These are phyloP conservation scores for Sclerotinia trifoliorum DNA, from an alignment of 2,329 filamentous ascomycete genomes.

Conservation along the genomic window DNA sequence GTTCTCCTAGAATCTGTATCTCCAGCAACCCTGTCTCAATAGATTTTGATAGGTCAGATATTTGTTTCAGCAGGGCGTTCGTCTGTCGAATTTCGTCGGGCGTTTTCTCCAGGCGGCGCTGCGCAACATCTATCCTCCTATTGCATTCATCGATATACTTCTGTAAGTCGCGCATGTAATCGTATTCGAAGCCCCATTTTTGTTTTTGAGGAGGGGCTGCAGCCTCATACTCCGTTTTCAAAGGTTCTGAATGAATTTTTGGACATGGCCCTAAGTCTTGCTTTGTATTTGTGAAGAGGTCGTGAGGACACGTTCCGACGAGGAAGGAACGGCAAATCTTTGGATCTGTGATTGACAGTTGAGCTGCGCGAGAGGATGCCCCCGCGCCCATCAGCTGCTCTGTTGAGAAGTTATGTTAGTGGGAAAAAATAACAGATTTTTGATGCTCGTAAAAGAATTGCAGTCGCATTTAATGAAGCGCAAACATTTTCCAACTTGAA, in stretches of 20 bases:
- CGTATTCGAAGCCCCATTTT: slow-evolving; percentile 83
- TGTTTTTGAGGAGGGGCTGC: slow-evolving; percentile 66
- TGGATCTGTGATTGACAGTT: slow-evolving; percentile 83
- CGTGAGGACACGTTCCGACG: slow-evolving; percentile 91
- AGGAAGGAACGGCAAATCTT: slow-evolving; percentile 96
- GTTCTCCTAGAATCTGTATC: slow-evolving; percentile 79
- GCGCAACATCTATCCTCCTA: slow-evolving; percentile 83
- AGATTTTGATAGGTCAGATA: slow-evolving; percentile 74
- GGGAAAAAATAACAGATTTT: not conserved
- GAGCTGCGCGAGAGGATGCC: slow-evolving; percentile 69
- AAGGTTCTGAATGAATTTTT: slow-evolving; percentile 81
- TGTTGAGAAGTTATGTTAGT: slow-evolving; percentile 38
- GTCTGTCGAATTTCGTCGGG: slow-evolving; percentile 97
- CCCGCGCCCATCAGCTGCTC: slow-evolving; percentile 91
- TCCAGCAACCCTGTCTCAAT: slow-evolving; percentile 83
- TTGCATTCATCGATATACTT: slow-evolving; percentile 98
- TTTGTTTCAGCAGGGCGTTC: slow-evolving; percentile 81
- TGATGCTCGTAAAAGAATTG: not conserved
- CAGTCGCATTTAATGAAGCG: not conserved
- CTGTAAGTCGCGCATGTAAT: slow-evolving; percentile 93
- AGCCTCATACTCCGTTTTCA: slow-evolving; percentile 85
- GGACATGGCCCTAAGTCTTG: slow-evolving; percentile 90
- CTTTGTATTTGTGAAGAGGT: slow-evolving; percentile 99
- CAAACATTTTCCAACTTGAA: not conserved
- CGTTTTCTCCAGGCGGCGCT: slow-evolving; percentile 91